A percentile compares a stretch with the other conserved stretches of the same genome.
phyloP scores from a whole-genome alignment of 176 grass and related monocot genomes.

The Paspalum vaginatum region DNA sequence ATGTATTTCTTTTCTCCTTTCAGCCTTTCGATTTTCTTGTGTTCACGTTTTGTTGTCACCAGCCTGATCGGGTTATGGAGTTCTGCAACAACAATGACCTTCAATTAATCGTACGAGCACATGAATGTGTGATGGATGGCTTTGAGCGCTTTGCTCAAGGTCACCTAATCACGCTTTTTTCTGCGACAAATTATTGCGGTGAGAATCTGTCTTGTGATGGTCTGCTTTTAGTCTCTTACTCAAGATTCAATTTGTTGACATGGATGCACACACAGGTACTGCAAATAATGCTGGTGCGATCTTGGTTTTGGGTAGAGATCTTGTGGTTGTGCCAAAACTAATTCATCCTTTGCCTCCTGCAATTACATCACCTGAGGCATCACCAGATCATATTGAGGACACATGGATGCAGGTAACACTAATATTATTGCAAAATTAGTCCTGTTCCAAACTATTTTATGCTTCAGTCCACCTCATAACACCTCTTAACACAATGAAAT shows the following conservation, averaged over 20 bases:
- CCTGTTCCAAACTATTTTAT: constrained; percentile 20
- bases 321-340: constrained; percentile 97
- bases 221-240: background rate
- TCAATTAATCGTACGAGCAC: constrained; percentile 95
- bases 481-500: constrained; percentile 6
- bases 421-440: constrained; percentile 12
- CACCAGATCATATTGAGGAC: constrained; percentile 90
- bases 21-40: constrained; percentile 27
- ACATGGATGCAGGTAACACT: constrained; percentile 97
- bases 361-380: constrained; percentile 88
- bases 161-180: constrained; percentile 99
- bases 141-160: constrained; percentile 99
- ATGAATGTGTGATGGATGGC: constrained; percentile 99
- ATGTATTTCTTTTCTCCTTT: constrained; percentile 19
- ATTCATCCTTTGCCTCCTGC: constrained; percentile 99
- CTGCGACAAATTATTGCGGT: constrained; percentile 99
- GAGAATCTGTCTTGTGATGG: constrained; percentile 28
- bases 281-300: constrained; percentile 99
- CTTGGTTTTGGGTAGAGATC: constrained; percentile 97
- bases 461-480: background rate
- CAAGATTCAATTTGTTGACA: constrained; percentile 24
- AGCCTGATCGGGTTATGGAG: constrained; percentile 99
- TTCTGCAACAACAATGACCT: constrained; percentile 99
- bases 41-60: constrained; percentile 38
- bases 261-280: constrained; percentile 63